Percentiles rank a stretch among this genome's conserved stretches.
Conservation (phyloP, 768 basidiomycete species). For the Pulveroboletus sp. region DNA sequence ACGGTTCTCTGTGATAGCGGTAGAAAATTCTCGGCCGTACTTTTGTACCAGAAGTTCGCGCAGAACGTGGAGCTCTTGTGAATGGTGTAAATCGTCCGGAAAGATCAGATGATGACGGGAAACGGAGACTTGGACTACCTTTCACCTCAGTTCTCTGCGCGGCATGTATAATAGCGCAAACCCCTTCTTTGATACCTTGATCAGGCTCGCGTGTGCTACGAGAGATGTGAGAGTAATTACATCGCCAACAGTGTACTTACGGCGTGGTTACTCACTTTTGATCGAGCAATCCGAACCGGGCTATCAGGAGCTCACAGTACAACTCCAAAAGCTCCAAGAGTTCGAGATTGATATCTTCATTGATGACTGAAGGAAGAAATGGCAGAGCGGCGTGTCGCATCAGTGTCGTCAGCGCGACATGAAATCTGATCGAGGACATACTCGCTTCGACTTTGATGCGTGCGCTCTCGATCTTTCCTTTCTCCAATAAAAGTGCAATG, state of each 20-base stretch:
- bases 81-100: neutral
- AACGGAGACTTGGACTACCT: conserved; percentile 40
- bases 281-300: conserved; percentile 90
- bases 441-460: conserved; percentile 82
- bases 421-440: conserved; percentile 35
- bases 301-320: conserved; percentile 90
- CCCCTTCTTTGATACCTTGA: conserved; percentile 80
- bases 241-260: conserved; percentile 2
- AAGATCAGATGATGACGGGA: conserved; percentile 3
- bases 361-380: conserved; percentile 53
- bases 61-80: conserved; percentile 78
- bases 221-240: conserved; percentile 8
- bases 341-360: conserved; percentile 83
- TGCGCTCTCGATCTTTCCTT: conserved; percentile 80
- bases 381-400: conserved; percentile 10
- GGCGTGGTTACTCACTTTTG: conserved; percentile 56
- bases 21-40: conserved; percentile 87
- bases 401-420: conserved; percentile 17
- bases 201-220: conserved; percentile 80
- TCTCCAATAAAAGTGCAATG: conserved; percentile 76
- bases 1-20: conserved; percentile 83
- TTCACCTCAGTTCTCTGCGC: conserved; percentile 90
- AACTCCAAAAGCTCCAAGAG: conserved; percentile 90
- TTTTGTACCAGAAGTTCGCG: conserved; percentile 96
- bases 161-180: conserved; percentile 85